A percentile compares a stretch with the other conserved stretches of the same genome.
Conservation (phyloP, 225 moss, liverwort and hornwort genomes). For the Bryum argenteum region DNA sequence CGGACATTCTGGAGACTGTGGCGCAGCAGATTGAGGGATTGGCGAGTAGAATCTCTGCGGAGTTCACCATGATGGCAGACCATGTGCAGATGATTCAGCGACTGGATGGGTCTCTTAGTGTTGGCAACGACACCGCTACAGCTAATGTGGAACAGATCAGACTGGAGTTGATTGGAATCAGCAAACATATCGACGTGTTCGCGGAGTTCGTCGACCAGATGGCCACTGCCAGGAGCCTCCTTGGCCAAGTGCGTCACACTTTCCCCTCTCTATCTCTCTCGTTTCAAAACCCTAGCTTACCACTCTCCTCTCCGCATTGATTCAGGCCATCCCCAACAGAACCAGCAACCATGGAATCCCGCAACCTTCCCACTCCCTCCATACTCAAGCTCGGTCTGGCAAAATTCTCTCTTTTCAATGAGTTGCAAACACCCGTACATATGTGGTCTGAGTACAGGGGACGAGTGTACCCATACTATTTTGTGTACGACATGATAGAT, state of each 20-base stretch:
- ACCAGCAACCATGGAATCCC: too few relatives aligned
- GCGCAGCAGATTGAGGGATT: conserved; percentile 35
- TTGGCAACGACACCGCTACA: conserved; percentile 43
- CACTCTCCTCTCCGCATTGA: too few relatives aligned
- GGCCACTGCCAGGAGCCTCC: conserved; percentile 42
- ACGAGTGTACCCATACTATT: too few relatives aligned
- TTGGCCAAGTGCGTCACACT: conserved; percentile 44
- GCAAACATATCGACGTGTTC: conserved; percentile 42
- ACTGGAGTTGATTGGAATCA: conserved; percentile 28
- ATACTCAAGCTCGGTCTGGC: too few relatives aligned
- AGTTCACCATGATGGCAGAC: conserved; percentile 53
- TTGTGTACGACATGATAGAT: too few relatives aligned
- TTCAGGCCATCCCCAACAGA: too few relatives aligned
- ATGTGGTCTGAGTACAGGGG: too few relatives aligned
- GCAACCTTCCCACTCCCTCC: too few relatives aligned
- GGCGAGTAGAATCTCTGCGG: conserved; percentile 42
- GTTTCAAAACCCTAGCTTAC: neutral
- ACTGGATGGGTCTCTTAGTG: conserved; percentile 54
- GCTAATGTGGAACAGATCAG: conserved; percentile 47
- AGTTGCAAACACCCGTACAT: too few relatives aligned
- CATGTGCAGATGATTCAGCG: conserved; percentile 56
- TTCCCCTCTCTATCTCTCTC: neutral
- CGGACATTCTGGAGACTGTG: conserved; percentile 36
- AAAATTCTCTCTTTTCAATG: too few relatives aligned
- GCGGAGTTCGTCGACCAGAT: conserved; percentile 50